Base-by-base conservation (phyloP, 208 protist species). In the Vickermania spadyakhi region DNA sequence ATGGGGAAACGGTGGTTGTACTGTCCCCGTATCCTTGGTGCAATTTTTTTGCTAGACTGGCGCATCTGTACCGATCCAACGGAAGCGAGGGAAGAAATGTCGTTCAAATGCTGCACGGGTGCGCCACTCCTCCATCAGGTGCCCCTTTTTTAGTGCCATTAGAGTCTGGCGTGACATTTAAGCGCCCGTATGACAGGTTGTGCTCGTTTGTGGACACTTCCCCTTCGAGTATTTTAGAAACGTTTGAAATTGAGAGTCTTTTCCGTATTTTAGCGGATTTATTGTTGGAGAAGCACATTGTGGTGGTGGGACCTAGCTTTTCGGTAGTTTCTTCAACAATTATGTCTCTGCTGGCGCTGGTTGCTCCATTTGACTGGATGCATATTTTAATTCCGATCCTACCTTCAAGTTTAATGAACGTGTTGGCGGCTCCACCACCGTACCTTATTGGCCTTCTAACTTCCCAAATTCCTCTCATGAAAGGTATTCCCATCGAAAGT, bases 351-450 rank as follows among this genome's bases (percentile, higher is more conserved):
- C 84, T 88, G 66, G 73, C 81, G 1, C 64, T 94, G 7, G 75
- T 94, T 3, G 64, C 75, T 1, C 87, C 87, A 0, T 90, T 94
- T 66, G 87, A 91, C 52, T 94, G 84, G 82, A 76, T 86, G 74
- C 84, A 91, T 70, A 89, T 86, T 62, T 62, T 94, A 18, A 90
- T 91, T 59, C 79, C 83, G 0, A 84, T 91, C 55, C 52, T 91
- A 4, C 83, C 87, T 0, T 74, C 69, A 13, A 75, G 49, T 23
- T 58, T 94, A 18, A 25, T 90, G 22, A 77, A 86, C 54, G 79
- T 91, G 3, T 70, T 94, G 26, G 81, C 74, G 1, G 84, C 87
- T 4, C 87, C 84, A 18, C 72, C 84, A 26, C 84, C 87, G 28
- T 91, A 84, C 51, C 56, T 94, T 22, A 72, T 89, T 0, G 87